Base-by-base conservation (phyloP, 2,329 filamentous ascomycete genomes). In the Emericellopsis atlantica region DNA sequence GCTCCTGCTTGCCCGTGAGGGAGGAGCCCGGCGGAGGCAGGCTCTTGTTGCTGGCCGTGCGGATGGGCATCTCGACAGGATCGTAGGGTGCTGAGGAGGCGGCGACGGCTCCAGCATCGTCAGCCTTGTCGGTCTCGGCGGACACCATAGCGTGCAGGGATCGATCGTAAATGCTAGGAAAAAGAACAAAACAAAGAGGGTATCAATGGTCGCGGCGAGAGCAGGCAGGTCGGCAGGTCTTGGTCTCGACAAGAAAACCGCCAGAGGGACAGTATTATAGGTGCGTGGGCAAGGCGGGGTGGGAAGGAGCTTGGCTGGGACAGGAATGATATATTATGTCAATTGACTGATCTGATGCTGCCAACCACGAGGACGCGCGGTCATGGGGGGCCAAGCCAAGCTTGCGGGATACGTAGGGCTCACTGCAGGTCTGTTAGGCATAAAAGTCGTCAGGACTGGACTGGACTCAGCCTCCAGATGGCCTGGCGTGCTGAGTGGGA, bases 1-100 rank as follows among this genome's bases (percentile, higher is more conserved):
- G 92, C 61, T 98, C 92, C 72, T 98, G 90, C 66, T 95, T 96
- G 50, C 92, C 92, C 0, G 89, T 95, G 56, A 98, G 65, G 6
- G 65, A 50, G 45, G 74, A 69, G 34, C 64, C 67, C 4, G 63
- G 55, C 38, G 65, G 59, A 42, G 61, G 55, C n/a, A 52, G 47
- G 31, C 48, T 48, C 42, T 48, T 52, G 45, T 47, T 49, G 47
- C 50, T 55, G 42, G 47, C 50, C 31, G 49, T 44, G 40, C 53
- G 57, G 45, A 60, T 48, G n/a, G 58, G 54, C 22, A 59, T 45
- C 43, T 56, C 46, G 34, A 50, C 41, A 21, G 45, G 40, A 22
- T 18, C 15, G 10, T 40, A 24, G 22, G 22, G 14, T 12, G 22
- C 14, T 12, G 22, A 21, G 16, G 24, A 31, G 23, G 37, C 32